These are phyloP conservation scores for Vinca minor DNA, from an alignment of 257 asterid genomes.

Conservation along the genomic window DNA sequence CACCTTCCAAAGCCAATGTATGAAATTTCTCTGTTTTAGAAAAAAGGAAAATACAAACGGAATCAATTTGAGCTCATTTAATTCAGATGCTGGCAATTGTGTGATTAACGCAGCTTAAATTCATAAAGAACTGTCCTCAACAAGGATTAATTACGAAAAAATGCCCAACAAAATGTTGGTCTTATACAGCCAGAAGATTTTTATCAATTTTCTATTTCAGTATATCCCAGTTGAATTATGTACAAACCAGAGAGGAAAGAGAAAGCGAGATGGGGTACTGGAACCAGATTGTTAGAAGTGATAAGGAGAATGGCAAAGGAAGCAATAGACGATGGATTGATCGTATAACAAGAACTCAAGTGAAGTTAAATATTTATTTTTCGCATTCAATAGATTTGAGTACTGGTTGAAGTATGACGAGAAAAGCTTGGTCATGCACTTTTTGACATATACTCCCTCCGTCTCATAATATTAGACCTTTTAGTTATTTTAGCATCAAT, in stretches of 20 bases:
- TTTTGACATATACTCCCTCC: neutral
- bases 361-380: neutral
- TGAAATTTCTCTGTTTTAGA: constrained; percentile 69
- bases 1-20: constrained; percentile 84
- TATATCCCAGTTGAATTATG: too few species aligned
- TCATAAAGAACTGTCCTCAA: too few species aligned
- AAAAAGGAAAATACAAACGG: neutral
- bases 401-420: too few species aligned
- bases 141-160: too few species aligned
- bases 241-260: too few species aligned
- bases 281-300: neutral
- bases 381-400: neutral
- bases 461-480: too few species aligned
- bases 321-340: neutral
- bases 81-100: too few species aligned
- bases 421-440: neutral
- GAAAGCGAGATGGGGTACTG: neutral
- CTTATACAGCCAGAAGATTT: too few species aligned
- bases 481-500: too few species aligned
- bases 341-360: neutral
- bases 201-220: too few species aligned
- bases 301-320: neutral
- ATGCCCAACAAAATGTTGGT: too few species aligned
- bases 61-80: constrained; percentile 4
- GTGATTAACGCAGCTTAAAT: too few species aligned